phyloP scores from a whole-genome alignment of 768 basidiomycete species.

The Mycena metata region DNA sequence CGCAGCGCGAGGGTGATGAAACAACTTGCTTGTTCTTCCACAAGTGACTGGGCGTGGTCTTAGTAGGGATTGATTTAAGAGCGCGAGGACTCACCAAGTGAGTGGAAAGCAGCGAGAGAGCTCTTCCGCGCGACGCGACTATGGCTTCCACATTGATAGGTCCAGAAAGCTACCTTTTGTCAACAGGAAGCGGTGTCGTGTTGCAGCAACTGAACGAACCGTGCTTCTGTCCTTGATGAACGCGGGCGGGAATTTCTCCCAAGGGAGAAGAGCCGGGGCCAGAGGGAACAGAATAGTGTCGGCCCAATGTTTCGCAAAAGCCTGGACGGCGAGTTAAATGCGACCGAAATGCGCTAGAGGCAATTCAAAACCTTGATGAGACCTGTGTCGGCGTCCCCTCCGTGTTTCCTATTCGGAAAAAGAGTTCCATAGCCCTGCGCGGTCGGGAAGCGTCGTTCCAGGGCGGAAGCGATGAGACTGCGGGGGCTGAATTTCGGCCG shows the following conservation, averaged over 20 bases:
- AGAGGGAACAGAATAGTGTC: slow-evolving; percentile 60
- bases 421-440: slow-evolving; percentile 10
- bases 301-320: slow-evolving; percentile 60
- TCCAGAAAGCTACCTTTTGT: slow-evolving; percentile 47
- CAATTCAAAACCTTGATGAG: slow-evolving; percentile 4
- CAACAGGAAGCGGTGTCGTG: slow-evolving; percentile 1
- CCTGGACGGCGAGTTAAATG: slow-evolving; percentile 31
- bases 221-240: slow-evolving; percentile 65
- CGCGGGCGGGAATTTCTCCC: slow-evolving; percentile 58
- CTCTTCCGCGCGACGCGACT: slow-evolving; percentile 45
- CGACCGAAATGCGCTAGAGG: not conserved
- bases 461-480: slow-evolving; percentile 23
- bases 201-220: slow-evolving; percentile 46
- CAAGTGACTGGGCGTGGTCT: slow-evolving; percentile 43
- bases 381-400: slow-evolving; percentile 9
- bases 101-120: slow-evolving; percentile 57
- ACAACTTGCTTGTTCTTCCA: slow-evolving; percentile 47
- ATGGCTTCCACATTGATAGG: slow-evolving; percentile 57
- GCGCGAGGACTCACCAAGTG: slow-evolving; percentile 57
- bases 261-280: slow-evolving; percentile 58
- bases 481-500: not conserved
- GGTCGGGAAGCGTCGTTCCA: slow-evolving; percentile 15
- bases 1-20: too few relatives aligned
- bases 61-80: not conserved
- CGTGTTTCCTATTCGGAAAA: slow-evolving; percentile 22